Evolutionary conservation across 805 yeast species (phyloP), one percentile per base, ranked within the genome.

Genomic region (Myxozyma neotropica): DNA sequence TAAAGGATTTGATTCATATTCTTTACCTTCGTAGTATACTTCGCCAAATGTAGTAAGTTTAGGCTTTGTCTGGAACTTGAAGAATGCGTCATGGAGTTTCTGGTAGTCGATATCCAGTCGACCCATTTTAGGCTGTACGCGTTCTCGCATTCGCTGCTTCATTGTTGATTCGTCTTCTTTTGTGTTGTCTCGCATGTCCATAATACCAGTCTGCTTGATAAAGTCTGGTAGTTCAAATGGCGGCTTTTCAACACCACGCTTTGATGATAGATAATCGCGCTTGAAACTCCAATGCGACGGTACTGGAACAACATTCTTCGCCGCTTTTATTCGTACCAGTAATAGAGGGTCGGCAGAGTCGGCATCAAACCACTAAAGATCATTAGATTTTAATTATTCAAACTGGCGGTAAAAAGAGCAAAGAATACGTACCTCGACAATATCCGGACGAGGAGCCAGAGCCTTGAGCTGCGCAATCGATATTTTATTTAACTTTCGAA

Each of bases 121-220:
- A 0, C 95, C 95, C 84, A 90, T 78, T 70, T 89, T 89, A 0
- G 97, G 97, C 71, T 89, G 97, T 0, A 91, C 95, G 53, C 88
- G 79, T 57, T 88, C 93, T 63, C 97, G 79, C 71, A 86, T 86
- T 69, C 81, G 79, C 68, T 88, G 94, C 69, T 87, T 85, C 66
- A 90, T 70, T 0, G 84, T 78, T 13, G 81, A 75, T 1, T 70
- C 71, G 29, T 61, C 68, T 2, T 67, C 72, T 15, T 75, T 73
- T 3, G 76, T 71, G 63, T 84, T 82, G 57, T 83, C 83, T 71
- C 97, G 81, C 96, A 93, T 88, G 56, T 88, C 91, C 63, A 84
- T 81, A 27, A 93, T 91, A 1, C 96, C 96, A 0, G 97, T 92
- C 53, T 84, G 89, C 40, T 76, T 78, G 40, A 94, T 89, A 66